Evolutionary conservation across 495 filamentous ascomycete species (phyloP).

Genomic region (Cenococcum geophilum): DNA sequence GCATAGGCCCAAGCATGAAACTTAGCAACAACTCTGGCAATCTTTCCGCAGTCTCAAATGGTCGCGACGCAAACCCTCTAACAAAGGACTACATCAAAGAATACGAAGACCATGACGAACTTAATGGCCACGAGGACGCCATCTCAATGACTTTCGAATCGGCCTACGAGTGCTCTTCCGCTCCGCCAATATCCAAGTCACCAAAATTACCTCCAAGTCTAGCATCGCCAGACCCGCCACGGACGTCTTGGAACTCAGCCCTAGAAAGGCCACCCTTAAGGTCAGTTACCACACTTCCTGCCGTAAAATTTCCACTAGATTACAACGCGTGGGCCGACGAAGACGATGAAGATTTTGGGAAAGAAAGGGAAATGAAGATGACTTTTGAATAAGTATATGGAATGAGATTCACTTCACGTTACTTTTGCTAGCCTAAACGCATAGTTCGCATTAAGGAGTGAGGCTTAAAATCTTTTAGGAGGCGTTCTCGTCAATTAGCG

Average conservation of each 20-base stretch:
- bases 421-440: neutral
- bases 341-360: constrained; percentile 53
- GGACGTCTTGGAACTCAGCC: constrained; percentile 10
- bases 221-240: constrained; percentile 7
- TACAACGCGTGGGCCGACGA: constrained; percentile 82
- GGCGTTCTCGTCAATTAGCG: constrained; percentile 1
- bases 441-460: neutral
- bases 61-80: neutral
- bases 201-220: constrained; percentile 7
- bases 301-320: constrained; percentile 43
- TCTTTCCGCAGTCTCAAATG: constrained; percentile 6
- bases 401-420: neutral
- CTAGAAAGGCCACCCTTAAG: constrained; percentile 40
- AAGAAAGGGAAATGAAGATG: constrained; percentile 51
- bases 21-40: constrained; percentile 8
- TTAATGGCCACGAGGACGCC: constrained; percentile 14
- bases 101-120: constrained; percentile 29
- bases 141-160: constrained; percentile 32
- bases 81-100: constrained; percentile 2
- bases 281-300: constrained; percentile 41
- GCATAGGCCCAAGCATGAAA: constrained; percentile 6
- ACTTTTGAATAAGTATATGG: constrained; percentile 40
- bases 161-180: constrained; percentile 17
- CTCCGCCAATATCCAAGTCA: neutral
- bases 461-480: neutral